A percentile compares a stretch with the other conserved stretches of the same genome.
Evolutionary conservation across 805 yeast species (phyloP).

Genomic region (Spathaspora arborariae): DNA sequence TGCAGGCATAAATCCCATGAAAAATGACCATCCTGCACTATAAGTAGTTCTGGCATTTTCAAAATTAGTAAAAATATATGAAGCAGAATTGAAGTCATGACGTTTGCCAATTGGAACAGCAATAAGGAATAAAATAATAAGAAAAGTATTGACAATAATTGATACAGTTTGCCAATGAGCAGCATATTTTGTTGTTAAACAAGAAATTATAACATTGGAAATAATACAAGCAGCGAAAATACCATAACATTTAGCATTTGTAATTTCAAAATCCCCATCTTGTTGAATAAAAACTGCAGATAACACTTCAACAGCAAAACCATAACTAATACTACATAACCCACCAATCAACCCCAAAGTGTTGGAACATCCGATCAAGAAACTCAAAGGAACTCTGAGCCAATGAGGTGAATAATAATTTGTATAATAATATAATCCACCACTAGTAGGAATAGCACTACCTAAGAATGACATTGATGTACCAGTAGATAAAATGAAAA

Average conservation of each 20-base stretch:
- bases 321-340: conserved; percentile 61
- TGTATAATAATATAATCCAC: conserved; percentile 51
- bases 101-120: conserved; percentile 59
- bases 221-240: conserved; percentile 58
- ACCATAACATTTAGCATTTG: conserved; percentile 54
- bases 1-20: conserved; percentile 56
- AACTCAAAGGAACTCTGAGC: conserved; percentile 48
- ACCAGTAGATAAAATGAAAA: conserved; percentile 54
- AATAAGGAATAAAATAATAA: conserved; percentile 51
- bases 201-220: conserved; percentile 47
- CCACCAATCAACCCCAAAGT: conserved; percentile 64
- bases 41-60: conserved; percentile 40
- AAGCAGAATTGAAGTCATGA: conserved; percentile 17
- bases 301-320: conserved; percentile 54
- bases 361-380: conserved; percentile 61
- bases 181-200: conserved; percentile 49
- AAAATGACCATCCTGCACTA: conserved; percentile 36
- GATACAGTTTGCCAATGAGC: conserved; percentile 58
- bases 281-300: conserved; percentile 52
- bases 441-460: conserved; percentile 66
- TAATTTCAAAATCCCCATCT: conserved; percentile 52
- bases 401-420: conserved; percentile 58
- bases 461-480: conserved; percentile 60
- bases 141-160: conserved; percentile 47
- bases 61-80: conserved; percentile 52